Conservation (phyloP, 345 rosid genomes). For the Citrus inodora region DNA sequence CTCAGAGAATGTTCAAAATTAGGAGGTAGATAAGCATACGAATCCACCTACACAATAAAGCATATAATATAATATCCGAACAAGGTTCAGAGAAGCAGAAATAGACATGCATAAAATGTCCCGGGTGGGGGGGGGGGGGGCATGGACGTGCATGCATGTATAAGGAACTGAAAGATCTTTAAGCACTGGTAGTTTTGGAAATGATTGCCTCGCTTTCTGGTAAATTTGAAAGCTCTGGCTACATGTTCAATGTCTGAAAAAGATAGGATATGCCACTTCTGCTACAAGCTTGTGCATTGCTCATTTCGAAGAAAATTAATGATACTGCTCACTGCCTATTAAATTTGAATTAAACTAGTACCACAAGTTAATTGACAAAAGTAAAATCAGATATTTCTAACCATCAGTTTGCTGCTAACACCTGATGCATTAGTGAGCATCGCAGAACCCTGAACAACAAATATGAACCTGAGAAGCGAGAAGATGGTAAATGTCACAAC, state of each 20-base stretch:
- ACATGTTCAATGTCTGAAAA: not conserved
- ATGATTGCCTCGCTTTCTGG: not conserved
- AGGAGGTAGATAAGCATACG: slow-evolving; percentile 84
- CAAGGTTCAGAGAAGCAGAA: slow-evolving; percentile 1
- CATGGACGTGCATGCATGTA: not conserved
- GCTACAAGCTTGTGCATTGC: not conserved
- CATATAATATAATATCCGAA: slow-evolving; percentile 2
- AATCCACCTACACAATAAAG: slow-evolving; percentile 59
- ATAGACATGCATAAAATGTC: not conserved
- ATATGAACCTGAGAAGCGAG: slow-evolving; percentile 53
- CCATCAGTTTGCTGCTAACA: slow-evolving; percentile 45
- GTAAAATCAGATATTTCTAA: slow-evolving; percentile 22
- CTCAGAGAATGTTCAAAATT: slow-evolving; percentile 56
- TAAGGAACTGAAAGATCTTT: not conserved
- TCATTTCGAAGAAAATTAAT: not conserved
- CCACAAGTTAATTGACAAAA: not conserved
- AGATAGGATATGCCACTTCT: not conserved
- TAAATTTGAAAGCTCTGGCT: not conserved
- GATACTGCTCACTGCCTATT: not conserved
- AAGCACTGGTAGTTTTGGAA: not conserved
- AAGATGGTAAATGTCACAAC: slow-evolving; percentile 12
- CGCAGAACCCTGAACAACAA: slow-evolving; percentile 69
- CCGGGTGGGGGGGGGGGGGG: no score
- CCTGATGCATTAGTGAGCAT: slow-evolving; percentile 47
- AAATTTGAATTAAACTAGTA: not conserved